A percentile compares a stretch with the other conserved stretches of the same genome.
Conservation (phyloP, 495 filamentous ascomycete species). For the Neurospora sublineolata region DNA sequence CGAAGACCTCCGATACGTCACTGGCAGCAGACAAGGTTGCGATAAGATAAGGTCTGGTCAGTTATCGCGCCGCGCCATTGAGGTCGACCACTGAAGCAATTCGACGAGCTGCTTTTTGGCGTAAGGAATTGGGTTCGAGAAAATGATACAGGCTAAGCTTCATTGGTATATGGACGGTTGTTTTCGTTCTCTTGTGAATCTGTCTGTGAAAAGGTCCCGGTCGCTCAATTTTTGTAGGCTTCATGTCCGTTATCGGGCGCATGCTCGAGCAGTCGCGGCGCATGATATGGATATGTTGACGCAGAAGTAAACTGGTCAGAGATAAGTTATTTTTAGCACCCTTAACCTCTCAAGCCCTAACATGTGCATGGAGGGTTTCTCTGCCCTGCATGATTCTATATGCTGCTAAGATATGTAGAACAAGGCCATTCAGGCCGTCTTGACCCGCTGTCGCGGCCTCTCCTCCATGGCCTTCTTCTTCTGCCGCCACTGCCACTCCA, state of each 20-base stretch:
- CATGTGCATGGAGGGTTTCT: background rate
- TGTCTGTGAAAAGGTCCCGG: background rate
- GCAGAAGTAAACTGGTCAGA: background rate
- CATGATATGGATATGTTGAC: background rate
- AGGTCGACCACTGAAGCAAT: background rate
- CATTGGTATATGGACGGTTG: background rate
- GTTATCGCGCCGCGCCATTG: background rate
- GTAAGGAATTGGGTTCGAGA: background rate
- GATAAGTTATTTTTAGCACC: background rate
- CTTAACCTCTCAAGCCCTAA: background rate
- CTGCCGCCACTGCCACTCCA: conserved; percentile 78
- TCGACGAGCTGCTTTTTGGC: background rate
- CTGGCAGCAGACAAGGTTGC: background rate
- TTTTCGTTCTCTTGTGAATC: background rate
- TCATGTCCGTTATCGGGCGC: background rate
- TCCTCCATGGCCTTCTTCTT: conserved; percentile 39
- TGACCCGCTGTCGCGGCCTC: conserved; percentile 19
- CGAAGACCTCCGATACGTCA: conserved; percentile 20
- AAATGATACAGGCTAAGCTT: background rate
- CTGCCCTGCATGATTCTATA: background rate
- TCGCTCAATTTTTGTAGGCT: background rate
- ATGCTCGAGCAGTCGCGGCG: background rate
- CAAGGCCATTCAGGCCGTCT: conserved; percentile 5
- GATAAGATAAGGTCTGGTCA: conserved; percentile 21
- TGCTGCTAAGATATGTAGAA: background rate